Conservation (phyloP, 1,284 basidiomycete species). For the Exsudoporus floridanus region DNA sequence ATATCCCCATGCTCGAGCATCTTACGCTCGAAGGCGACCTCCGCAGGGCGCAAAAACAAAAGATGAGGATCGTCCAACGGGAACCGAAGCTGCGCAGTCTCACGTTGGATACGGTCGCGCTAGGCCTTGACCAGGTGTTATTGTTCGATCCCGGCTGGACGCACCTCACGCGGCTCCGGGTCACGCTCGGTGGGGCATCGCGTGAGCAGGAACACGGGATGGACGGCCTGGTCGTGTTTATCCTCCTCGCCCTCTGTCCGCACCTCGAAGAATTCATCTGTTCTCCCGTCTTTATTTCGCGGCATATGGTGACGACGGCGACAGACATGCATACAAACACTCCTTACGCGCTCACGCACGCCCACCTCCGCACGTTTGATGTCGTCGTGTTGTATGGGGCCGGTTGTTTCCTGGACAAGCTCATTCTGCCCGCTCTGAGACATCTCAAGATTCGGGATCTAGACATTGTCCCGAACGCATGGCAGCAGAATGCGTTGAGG, state of each 20-base stretch:
- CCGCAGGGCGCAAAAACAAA: background rate
- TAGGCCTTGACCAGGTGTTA: constrained; percentile 5
- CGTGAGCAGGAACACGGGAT: background rate
- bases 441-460: constrained; percentile 14
- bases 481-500: constrained; percentile 16
- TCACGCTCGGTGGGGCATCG: constrained; percentile 3
- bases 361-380: constrained; percentile 12
- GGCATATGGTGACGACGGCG: background rate
- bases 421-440: constrained; percentile 12
- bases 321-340: too few species aligned
- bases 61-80: constrained; percentile 10
- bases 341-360: constrained; percentile 5
- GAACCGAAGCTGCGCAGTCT: constrained; percentile 11
- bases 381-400: constrained; percentile 16
- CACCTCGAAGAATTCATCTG: constrained; percentile 16
- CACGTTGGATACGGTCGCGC: constrained; percentile 4
- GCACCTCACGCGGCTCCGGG: constrained; percentile 14
- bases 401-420: constrained; percentile 7
- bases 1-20: constrained; percentile 20
- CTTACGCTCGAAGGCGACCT: constrained; percentile 22
- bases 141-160: constrained; percentile 18
- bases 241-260: constrained; percentile 20
- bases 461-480: constrained; percentile 16
- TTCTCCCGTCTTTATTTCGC: constrained; percentile 12
- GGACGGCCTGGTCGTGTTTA: constrained; percentile 3